Conservation (phyloP, 345 rosid species). For the Aethionema arabicum region DNA sequence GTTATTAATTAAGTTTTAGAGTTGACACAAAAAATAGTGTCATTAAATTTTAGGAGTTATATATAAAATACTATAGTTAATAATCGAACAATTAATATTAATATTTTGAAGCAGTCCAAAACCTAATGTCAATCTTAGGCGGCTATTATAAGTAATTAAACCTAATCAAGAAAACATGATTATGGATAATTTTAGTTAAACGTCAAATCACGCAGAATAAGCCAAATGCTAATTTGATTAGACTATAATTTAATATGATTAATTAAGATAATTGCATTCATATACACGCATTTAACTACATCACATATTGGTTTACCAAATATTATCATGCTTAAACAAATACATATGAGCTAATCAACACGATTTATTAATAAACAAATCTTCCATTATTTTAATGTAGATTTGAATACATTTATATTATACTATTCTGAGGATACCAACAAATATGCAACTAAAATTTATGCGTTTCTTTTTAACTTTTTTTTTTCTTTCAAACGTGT, state of each 20-base stretch:
- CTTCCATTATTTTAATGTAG: slow-evolving; percentile 3
- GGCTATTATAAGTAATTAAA: slow-evolving; percentile 17
- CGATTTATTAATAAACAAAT: neutral
- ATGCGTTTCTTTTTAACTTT: neutral
- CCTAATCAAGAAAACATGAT: neutral
- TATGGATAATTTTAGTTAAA: slow-evolving; percentile 14
- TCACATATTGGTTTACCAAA: slow-evolving; percentile 5
- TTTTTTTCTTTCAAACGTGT: too few relatives aligned
- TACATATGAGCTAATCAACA: neutral
- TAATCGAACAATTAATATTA: neutral
- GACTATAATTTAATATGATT: slow-evolving; percentile 13
- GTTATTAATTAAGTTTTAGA: too few relatives aligned
- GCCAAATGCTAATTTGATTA: slow-evolving; percentile 18
- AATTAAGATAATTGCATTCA: neutral
- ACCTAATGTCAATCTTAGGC: slow-evolving; percentile 13
- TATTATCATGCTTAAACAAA: slow-evolving; percentile 10
- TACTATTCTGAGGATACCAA: neutral
- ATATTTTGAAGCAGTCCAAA: slow-evolving; percentile 14
- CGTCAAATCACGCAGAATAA: slow-evolving; percentile 25
- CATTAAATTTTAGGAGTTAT: too few relatives aligned
- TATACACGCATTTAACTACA: slow-evolving; percentile 1
- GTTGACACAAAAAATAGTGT: too few relatives aligned
- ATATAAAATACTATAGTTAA: too few relatives aligned
- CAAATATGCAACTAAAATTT: neutral
- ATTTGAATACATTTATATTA: neutral